phyloP scores from a whole-genome alignment of 345 rosid genomes.

The Erodium maritimum region DNA sequence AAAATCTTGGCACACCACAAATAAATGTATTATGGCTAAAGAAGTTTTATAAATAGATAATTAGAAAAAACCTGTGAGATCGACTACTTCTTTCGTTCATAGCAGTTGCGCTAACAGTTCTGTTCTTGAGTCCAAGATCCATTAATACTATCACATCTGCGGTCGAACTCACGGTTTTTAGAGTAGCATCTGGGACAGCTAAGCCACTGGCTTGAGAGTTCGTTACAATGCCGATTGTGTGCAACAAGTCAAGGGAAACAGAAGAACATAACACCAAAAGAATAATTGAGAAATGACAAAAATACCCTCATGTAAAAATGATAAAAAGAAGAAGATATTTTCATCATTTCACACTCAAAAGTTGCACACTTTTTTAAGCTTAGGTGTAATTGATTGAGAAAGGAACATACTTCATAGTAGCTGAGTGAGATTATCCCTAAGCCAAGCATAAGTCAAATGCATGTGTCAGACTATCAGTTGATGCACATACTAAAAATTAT shows the following conservation, averaged over 20 bases:
- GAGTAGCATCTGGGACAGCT: slow-evolving; percentile 89
- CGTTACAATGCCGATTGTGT: slow-evolving; percentile 65
- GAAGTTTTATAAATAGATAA: background rate
- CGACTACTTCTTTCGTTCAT: slow-evolving; percentile 93
- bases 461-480: background rate
- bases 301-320: too few species aligned
- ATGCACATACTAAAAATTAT: background rate
- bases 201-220: slow-evolving; percentile 46
- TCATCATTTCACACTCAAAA: too few species aligned
- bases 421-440: too few species aligned
- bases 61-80: slow-evolving; percentile 63
- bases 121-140: slow-evolving; percentile 58
- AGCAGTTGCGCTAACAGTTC: slow-evolving; percentile 71
- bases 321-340: too few species aligned
- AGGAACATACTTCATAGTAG: too few species aligned
- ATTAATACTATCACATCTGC: slow-evolving; percentile 68
- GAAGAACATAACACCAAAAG: background rate
- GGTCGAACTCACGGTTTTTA: slow-evolving; percentile 58
- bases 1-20: slow-evolving; percentile 3
- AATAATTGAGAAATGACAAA: background rate
- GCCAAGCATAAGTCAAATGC: background rate
- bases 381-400: too few species aligned
- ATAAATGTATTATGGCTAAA: background rate
- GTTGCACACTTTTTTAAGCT: too few species aligned
- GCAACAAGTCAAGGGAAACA: slow-evolving; percentile 47